phyloP scores from a whole-genome alignment of 768 basidiomycete species.

The Suillus clintonianus region DNA sequence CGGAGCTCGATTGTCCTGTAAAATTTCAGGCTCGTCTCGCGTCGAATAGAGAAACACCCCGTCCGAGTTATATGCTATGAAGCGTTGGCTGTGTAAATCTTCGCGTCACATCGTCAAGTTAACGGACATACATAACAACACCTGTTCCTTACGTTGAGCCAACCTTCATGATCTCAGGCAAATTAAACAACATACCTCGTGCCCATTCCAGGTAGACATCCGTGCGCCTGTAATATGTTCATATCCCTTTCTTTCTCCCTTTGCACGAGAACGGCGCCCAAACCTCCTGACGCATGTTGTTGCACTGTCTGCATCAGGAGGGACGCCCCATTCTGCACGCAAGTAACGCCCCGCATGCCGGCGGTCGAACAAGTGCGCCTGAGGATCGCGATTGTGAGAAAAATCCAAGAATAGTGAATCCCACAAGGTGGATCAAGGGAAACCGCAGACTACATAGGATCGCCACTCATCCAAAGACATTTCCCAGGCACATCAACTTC shows the following conservation, averaged over 20 bases:
- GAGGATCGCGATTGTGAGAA: slow-evolving; percentile 1
- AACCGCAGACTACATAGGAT: not conserved
- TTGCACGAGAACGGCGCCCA: slow-evolving; percentile 48
- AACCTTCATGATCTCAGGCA: not conserved
- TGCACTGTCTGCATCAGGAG: slow-evolving; percentile 46
- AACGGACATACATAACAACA: slow-evolving; percentile 58
- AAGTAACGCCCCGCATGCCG: slow-evolving; percentile 66
- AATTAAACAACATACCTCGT: slow-evolving; percentile 54
- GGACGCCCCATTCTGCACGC: slow-evolving; percentile 69
- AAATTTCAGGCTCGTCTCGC: slow-evolving; percentile 52
- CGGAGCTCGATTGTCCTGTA: slow-evolving; percentile 19
- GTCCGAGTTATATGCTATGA: slow-evolving; percentile 71
- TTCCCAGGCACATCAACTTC: not conserved
- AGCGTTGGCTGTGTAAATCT: not conserved
- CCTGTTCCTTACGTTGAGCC: slow-evolving; percentile 35
- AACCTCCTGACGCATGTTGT: slow-evolving; percentile 85
- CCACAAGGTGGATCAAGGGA: not conserved
- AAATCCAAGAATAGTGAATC: not conserved
- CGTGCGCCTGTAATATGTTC: slow-evolving; percentile 80
- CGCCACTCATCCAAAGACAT: not conserved
- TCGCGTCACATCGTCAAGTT: not conserved
- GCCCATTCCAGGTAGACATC: slow-evolving; percentile 69
- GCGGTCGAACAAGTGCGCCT: slow-evolving; percentile 68
- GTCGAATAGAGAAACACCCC: slow-evolving; percentile 76
- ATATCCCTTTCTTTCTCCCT: slow-evolving; percentile 35